Evolutionary conservation across 2,329 filamentous ascomycete genomes (phyloP).

Genomic region (Purpureocillium lavendulum): DNA sequence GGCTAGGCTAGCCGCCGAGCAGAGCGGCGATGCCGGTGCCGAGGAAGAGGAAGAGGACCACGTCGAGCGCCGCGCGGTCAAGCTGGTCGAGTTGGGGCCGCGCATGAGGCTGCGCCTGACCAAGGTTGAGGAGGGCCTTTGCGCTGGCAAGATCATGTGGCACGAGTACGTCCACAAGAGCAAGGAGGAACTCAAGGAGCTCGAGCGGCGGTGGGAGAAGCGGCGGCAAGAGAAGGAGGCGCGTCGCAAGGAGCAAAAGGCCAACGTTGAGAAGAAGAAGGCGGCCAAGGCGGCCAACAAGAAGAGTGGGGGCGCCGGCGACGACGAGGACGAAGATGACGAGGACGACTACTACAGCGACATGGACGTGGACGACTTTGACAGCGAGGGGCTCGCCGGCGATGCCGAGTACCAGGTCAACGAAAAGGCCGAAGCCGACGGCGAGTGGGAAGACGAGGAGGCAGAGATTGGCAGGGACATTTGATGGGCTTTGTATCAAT

Average conservation of each 20-base stretch:
- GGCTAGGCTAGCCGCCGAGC: constrained; percentile 31
- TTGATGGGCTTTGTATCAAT: background rate
- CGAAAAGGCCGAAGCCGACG: constrained; percentile 38
- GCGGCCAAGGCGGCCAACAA: constrained; percentile 32
- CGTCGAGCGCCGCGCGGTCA: constrained; percentile 81
- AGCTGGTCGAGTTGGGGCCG: constrained; percentile 85
- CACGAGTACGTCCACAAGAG: constrained; percentile 90
- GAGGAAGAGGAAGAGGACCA: constrained; percentile 37
- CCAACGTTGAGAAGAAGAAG: constrained; percentile 84
- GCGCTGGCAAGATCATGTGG: constrained; percentile 89
- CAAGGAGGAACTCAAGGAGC: constrained; percentile 63
- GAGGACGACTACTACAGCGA: constrained; percentile 36
- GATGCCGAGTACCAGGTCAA: constrained; percentile 42
- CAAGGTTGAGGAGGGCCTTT: constrained; percentile 94
- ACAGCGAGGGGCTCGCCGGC: constrained; percentile 41
- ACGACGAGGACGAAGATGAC: constrained; percentile 26
- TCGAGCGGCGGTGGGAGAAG: constrained; percentile 79
- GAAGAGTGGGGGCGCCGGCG: constrained; percentile 24
- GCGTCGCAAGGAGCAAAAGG: constrained; percentile 73
- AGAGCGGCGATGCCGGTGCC: constrained; percentile 25
- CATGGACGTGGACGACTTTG: constrained; percentile 40
- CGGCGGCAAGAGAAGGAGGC: constrained; percentile 73
- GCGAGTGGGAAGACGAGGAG: constrained; percentile 44
- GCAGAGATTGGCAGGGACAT: constrained; percentile 4
- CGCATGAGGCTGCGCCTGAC: constrained; percentile 82